phyloP scores from a whole-genome alignment of 179 eudicot genomes.

The Heliamphora pulchella region DNA sequence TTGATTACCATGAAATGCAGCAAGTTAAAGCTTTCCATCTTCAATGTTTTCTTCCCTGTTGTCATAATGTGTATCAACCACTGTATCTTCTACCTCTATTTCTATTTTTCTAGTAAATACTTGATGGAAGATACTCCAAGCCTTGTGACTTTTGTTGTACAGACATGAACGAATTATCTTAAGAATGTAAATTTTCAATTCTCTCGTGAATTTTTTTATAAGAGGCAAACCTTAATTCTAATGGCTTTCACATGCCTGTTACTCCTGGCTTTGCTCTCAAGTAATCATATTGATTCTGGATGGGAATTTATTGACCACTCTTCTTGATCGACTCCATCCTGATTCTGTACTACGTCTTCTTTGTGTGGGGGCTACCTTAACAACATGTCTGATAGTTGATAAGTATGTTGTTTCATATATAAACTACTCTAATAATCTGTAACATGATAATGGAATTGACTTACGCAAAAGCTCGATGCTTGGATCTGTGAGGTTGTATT shows the following conservation, averaged over 20 bases:
- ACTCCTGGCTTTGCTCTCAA: neutral
- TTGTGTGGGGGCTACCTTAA: conserved; percentile 1
- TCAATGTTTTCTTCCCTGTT: neutral
- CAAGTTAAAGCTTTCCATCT: neutral
- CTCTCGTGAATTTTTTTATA: neutral
- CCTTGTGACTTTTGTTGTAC: neutral
- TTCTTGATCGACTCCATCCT: neutral
- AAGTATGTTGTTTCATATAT: conserved; percentile 1
- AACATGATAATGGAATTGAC: neutral
- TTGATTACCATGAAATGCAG: neutral
- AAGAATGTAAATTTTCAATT: neutral
- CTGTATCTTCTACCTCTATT: neutral
- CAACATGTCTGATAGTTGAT: neutral
- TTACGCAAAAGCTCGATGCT: conserved; percentile 9
- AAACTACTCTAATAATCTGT: neutral
- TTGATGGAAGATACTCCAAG: neutral
- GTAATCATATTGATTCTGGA: neutral
- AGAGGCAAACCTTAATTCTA: neutral
- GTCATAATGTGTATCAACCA: neutral
- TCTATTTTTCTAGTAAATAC: neutral
- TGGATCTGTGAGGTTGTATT: neutral
- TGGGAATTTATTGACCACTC: neutral
- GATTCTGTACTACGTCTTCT: neutral
- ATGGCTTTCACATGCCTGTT: conserved; percentile 5
- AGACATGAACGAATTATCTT: neutral